Evolutionary conservation across 306 rosid species (phyloP).

Genomic region (Carpinus viminea): DNA sequence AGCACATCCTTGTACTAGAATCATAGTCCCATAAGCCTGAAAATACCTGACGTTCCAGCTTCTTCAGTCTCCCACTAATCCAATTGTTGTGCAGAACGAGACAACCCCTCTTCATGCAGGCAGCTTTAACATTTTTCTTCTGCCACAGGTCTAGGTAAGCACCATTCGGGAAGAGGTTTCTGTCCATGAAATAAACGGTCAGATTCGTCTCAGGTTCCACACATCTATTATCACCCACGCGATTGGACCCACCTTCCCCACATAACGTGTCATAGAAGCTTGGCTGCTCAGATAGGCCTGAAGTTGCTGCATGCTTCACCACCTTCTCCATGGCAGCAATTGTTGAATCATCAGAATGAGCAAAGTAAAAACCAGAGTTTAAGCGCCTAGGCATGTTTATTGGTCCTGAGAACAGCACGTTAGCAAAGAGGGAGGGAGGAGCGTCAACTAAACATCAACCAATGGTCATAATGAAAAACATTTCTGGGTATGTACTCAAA

Average conservation of each 20-base stretch:
- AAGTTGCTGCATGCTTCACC: constrained; percentile 82
- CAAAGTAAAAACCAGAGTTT: constrained; percentile 96
- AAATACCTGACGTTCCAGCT: constrained; percentile 74
- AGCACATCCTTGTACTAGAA: constrained; percentile 74
- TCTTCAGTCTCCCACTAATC: constrained; percentile 88
- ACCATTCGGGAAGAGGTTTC: constrained; percentile 89
- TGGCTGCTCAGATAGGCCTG: constrained; percentile 91
- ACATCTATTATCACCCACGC: constrained; percentile 53
- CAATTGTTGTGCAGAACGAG: constrained; percentile 81
- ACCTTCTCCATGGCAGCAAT: constrained; percentile 85
- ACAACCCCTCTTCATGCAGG: constrained; percentile 66
- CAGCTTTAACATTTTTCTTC: constrained; percentile 46
- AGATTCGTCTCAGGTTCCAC: constrained; percentile 81
- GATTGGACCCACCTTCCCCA: constrained; percentile 71
- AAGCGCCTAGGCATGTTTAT: constrained; percentile 89
- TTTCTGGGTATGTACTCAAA: too few species aligned
- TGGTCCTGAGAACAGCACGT: constrained; percentile 47
- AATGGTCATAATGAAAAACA: too few species aligned
- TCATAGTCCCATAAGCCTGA: constrained; percentile 94
- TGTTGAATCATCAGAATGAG: constrained; percentile 67
- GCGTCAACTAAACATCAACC: not conserved
- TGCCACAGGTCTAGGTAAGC: constrained; percentile 80
- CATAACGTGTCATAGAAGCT: constrained; percentile 92
- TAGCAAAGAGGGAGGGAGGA: not conserved
- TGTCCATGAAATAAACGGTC: constrained; percentile 74